Evolutionary conservation across 2,329 filamentous ascomycete genomes (phyloP).

Genomic region (Neoarthrinium moseri): DNA sequence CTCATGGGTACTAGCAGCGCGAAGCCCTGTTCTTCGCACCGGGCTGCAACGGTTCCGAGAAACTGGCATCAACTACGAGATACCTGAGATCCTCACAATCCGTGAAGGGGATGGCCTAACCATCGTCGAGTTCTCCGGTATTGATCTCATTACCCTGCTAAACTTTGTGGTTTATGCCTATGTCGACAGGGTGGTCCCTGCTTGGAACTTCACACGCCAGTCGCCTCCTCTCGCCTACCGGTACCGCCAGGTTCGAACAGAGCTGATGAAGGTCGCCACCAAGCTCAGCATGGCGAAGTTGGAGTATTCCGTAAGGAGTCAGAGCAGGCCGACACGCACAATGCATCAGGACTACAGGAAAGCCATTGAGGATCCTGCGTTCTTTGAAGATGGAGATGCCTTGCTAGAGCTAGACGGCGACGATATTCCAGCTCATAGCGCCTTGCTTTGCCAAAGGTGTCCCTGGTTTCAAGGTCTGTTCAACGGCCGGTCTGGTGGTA

Average conservation of each 20-base stretch:
- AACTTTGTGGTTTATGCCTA: constrained; percentile 82
- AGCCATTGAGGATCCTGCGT: constrained; percentile 66
- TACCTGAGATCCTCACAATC: constrained; percentile 62
- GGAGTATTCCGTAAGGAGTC: constrained; percentile 75
- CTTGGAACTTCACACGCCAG: constrained; percentile 78
- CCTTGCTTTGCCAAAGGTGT: constrained; percentile 77
- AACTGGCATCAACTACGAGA: constrained; percentile 49
- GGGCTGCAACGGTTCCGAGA: constrained; percentile 58
- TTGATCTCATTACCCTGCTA: constrained; percentile 77
- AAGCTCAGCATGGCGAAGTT: constrained; percentile 69
- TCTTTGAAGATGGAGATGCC: constrained; percentile 79
- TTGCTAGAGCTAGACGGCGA: constrained; percentile 74
- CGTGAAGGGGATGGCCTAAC: constrained; percentile 49
- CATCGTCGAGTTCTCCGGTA: constrained; percentile 62
- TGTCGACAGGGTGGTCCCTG: constrained; percentile 74
- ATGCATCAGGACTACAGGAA: constrained; percentile 68
- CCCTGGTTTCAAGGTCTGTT: constrained; percentile 93
- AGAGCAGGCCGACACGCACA: constrained; percentile 62
- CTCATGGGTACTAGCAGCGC: constrained; percentile 72
- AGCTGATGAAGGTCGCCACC: constrained; percentile 83
- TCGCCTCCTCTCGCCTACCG: constrained; percentile 64
- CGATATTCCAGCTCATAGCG: constrained; percentile 73
- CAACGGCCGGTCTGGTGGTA: constrained; percentile 79
- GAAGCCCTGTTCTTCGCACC: constrained; percentile 68
- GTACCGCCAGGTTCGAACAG: constrained; percentile 76